Evolutionary conservation across 805 yeast species (phyloP), one percentile per base, ranked within the genome.

Genomic region (Yarrowia sp.): DNA sequence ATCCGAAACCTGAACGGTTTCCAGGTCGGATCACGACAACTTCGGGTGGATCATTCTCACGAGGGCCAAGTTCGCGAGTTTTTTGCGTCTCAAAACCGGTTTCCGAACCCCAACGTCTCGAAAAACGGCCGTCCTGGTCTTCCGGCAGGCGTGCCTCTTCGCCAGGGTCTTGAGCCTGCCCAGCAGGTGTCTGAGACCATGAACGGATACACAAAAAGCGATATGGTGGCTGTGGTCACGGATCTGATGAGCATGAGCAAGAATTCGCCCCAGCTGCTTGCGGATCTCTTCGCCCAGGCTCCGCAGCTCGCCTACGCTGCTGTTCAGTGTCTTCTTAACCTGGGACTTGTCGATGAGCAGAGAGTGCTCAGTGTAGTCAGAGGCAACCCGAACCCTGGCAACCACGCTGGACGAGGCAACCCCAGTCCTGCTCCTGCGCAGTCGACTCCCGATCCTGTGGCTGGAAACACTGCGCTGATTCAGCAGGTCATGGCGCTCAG

Each of bases 261-360:
- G 3, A 78, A 78, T 25, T 80, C 85, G 63, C 88, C 89, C 0
- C 78, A 77, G 6, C 74, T 84, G 63, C 84, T 88, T 77, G 80
- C 77, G 58, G 80, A 80, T 39, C 74, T 92, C 32, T 75, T 92
- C 16, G 79, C 79, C 25, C 82, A 82, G 65, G 84, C 85, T 63
- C 97, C 97, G 0, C 97, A 93, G 71, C 76, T 93, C 47, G 76
- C 89, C 1, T 90, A 85, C 71, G 94, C 96, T 0, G 76, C 90
- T 27, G 93, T 91, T 2, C 97, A 92, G 69, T 77, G 85, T 1
- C 73, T 90, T 64, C 70, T 86, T 65, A 74, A 72, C 64, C 71
- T 74, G 46, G 77, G 73, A 27, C 66, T 69, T 33, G 74, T 71
- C 5, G 74, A 69, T 25, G 73, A 55, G 8, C 47, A 38, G 21